Evolutionary conservation across 2,329 filamentous ascomycete species (phyloP).

Genomic region (Nigrospora osmanthi): DNA sequence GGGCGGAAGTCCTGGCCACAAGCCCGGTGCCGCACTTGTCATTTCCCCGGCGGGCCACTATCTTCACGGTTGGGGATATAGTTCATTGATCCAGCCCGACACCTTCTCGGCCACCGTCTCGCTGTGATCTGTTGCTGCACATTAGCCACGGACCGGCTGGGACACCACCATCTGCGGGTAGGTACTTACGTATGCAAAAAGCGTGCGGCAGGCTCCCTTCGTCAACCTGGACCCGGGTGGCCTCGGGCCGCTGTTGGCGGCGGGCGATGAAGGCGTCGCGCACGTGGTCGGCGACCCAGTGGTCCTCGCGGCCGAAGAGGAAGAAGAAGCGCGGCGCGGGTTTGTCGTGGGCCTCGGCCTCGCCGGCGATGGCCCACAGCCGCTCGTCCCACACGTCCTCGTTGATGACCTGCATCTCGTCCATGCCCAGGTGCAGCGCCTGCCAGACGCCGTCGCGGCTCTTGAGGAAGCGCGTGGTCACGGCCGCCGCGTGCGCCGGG

Average conservation of each 20-base stretch:
- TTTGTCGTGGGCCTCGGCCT: conserved; percentile 13
- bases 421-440: conserved; percentile 48
- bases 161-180: neutral
- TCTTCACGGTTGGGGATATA: conserved; percentile 18
- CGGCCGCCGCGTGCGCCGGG: conserved; percentile 36
- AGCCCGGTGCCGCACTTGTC: too few species aligned
- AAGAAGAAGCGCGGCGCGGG: conserved; percentile 44
- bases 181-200: conserved; percentile 47
- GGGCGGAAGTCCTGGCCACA: too few species aligned
- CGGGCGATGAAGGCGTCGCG: conserved; percentile 47
- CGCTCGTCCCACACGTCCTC: conserved; percentile 53
- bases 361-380: conserved; percentile 43
- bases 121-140: conserved; percentile 29
- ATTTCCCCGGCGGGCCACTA: too few species aligned
- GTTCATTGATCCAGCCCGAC: conserved; percentile 42
- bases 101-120: conserved; percentile 42
- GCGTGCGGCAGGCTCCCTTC: conserved; percentile 49
- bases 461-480: conserved; percentile 46
- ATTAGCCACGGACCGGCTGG: neutral
- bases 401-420: conserved; percentile 51
- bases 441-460: conserved; percentile 52
- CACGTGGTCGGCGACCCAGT: conserved; percentile 52
- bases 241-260: conserved; percentile 24
- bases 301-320: conserved; percentile 51
- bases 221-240: conserved; percentile 44